Evolutionary conservation across 139 green algal species (phyloP).

Genomic region (Parachlorella kessleri): DNA sequence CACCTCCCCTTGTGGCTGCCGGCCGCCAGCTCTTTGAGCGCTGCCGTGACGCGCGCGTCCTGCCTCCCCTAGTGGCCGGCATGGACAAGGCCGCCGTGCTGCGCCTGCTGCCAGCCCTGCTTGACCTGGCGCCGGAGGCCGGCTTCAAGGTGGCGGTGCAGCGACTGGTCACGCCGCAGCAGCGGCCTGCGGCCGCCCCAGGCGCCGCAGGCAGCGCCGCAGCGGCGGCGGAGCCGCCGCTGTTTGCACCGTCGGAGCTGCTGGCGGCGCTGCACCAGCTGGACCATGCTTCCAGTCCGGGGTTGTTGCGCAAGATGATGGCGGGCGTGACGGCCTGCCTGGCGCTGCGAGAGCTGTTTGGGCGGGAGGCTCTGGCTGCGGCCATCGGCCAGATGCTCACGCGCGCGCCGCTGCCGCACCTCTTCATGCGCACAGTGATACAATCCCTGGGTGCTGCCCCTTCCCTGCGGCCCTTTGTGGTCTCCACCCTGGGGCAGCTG

Average conservation of each 20-base stretch:
- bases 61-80: slow-evolving; percentile 45
- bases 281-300: slow-evolving; percentile 25
- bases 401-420: slow-evolving; percentile 34
- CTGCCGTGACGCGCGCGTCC: slow-evolving; percentile 12
- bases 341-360: slow-evolving; percentile 26
- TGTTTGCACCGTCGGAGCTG: slow-evolving; percentile 65
- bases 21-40: slow-evolving; percentile 23
- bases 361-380: slow-evolving; percentile 29
- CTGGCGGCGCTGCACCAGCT: slow-evolving; percentile 67
- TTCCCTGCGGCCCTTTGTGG: slow-evolving; percentile 53
- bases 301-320: slow-evolving; percentile 53
- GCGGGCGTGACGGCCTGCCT: slow-evolving; percentile 60
- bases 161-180: slow-evolving; percentile 19
- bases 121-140: slow-evolving; percentile 29
- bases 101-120: slow-evolving; percentile 42
- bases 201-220: background rate
- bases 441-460: slow-evolving; percentile 57
- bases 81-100: slow-evolving; percentile 33
- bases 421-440: slow-evolving; percentile 61
- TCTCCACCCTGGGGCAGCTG: slow-evolving; percentile 66
- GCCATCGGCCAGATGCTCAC: slow-evolving; percentile 39
- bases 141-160: slow-evolving; percentile 28
- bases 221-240: background rate
- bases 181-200: background rate
- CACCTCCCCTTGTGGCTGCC: slow-evolving; percentile 40